phyloP scores from a whole-genome alignment of 2,329 filamentous ascomycete species.

The Alternaria consortialis region DNA sequence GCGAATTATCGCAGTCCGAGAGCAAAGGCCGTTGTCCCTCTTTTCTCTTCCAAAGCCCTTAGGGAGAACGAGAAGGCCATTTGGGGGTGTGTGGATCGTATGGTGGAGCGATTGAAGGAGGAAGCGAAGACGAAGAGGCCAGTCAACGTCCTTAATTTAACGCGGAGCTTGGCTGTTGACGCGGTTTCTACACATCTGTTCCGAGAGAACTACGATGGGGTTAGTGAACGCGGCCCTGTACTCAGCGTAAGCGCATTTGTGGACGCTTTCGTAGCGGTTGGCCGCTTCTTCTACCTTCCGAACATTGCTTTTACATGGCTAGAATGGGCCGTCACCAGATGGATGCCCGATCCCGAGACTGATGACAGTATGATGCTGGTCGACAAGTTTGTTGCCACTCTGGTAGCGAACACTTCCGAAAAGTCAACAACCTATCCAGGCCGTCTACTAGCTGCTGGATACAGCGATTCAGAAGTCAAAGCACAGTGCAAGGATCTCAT shows the following conservation, averaged over 20 bases:
- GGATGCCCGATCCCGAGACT: slow-evolving; percentile 45
- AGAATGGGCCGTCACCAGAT: slow-evolving; percentile 50
- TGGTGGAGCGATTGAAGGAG: slow-evolving; percentile 53
- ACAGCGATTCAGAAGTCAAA: slow-evolving; percentile 56
- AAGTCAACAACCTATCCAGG: slow-evolving; percentile 59
- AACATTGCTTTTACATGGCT: slow-evolving; percentile 52
- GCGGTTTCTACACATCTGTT: slow-evolving; percentile 65
- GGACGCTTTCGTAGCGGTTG: slow-evolving; percentile 64
- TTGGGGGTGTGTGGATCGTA: slow-evolving; percentile 53
- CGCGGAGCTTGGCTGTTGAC: slow-evolving; percentile 63
- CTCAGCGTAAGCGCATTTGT: slow-evolving; percentile 61
- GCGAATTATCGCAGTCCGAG: slow-evolving; percentile 53
- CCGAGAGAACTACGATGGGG: slow-evolving; percentile 60
- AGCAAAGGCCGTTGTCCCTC: slow-evolving; percentile 60
- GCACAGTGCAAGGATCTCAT: slow-evolving; percentile 63
- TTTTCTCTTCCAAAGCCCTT: slow-evolving; percentile 61
- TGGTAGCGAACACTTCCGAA: slow-evolving; percentile 48
- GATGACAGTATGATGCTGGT: slow-evolving; percentile 52
- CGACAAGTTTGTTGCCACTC: slow-evolving; percentile 54
- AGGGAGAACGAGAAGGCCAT: slow-evolving; percentile 52
- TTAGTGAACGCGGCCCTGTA: slow-evolving; percentile 47
- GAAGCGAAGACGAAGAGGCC: slow-evolving; percentile 42
- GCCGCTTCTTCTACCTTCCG: slow-evolving; percentile 64
- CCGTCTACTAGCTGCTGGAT: slow-evolving; percentile 56
- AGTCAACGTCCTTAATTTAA: slow-evolving; percentile 61